A percentile compares a stretch with the other conserved stretches of the same genome.
phyloP scores from a whole-genome alignment of 1,284 basidiomycete species.

The Trametes versicolor region DNA sequence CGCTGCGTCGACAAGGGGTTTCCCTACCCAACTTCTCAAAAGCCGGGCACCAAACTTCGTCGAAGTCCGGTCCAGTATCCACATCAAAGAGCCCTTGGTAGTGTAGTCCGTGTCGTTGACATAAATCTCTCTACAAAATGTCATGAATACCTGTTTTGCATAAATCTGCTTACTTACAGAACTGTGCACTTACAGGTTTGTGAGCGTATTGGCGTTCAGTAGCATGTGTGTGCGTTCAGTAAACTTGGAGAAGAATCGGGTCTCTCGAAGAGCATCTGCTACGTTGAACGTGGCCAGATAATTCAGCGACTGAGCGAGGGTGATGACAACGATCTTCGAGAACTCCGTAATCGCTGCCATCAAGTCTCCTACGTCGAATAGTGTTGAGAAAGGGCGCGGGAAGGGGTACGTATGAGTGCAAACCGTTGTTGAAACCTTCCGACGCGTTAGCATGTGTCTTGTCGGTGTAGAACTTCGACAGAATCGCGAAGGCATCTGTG shows the following conservation, averaged over 20 bases:
- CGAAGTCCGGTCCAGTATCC: slow-evolving; percentile 87
- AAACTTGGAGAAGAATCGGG: slow-evolving; percentile 84
- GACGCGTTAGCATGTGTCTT: slow-evolving; percentile 55
- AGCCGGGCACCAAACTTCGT: slow-evolving; percentile 91
- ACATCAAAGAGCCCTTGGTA: slow-evolving; percentile 82
- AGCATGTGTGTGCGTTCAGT: slow-evolving; percentile 87
- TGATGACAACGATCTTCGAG: slow-evolving; percentile 77
- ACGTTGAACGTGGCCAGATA: slow-evolving; percentile 84
- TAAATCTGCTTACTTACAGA: background rate
- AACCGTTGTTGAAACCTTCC: slow-evolving; percentile 60
- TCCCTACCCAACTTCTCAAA: slow-evolving; percentile 88
- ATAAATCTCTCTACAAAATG: slow-evolving; percentile 77
- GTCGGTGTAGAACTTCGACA: slow-evolving; percentile 79
- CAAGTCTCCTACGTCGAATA: slow-evolving; percentile 45
- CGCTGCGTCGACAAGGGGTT: slow-evolving; percentile 83
- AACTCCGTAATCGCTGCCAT: slow-evolving; percentile 77
- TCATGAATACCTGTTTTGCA: background rate
- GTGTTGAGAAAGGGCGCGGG: too few relatives aligned
- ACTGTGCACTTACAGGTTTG: slow-evolving; percentile 68
- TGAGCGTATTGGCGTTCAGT: slow-evolving; percentile 87
- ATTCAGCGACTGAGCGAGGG: slow-evolving; percentile 81
- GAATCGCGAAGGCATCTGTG: slow-evolving; percentile 76
- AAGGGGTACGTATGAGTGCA: too few relatives aligned
- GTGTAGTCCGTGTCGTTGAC: slow-evolving; percentile 87
- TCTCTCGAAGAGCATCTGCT: slow-evolving; percentile 78